Conservation (phyloP, 2,329 filamentous ascomycete species). For the Exophiala aquamarina region DNA sequence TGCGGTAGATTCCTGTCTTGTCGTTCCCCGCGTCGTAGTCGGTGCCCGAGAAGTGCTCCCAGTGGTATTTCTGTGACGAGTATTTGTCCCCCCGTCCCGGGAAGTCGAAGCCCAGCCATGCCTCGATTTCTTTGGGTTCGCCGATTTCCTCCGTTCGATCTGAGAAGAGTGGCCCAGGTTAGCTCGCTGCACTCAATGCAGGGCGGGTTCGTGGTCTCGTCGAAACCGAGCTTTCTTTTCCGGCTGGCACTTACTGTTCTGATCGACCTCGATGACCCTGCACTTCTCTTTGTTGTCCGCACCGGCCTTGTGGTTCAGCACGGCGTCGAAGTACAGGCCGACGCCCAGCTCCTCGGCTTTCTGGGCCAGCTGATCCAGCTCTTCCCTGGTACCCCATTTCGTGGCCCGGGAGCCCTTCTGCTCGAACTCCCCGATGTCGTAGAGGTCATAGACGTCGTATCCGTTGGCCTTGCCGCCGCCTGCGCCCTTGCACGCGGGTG, state of each 20-base stretch:
- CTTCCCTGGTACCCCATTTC: constrained; percentile 68
- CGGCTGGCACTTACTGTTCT: no score
- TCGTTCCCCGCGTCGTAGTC: constrained; percentile 62
- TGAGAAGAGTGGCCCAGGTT: constrained; percentile 7
- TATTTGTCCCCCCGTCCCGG: constrained; percentile 60
- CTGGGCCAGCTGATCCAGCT: constrained; percentile 55
- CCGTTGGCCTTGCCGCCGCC: constrained; percentile 60
- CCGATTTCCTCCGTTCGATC: constrained; percentile 58
- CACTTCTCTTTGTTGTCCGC: constrained; percentile 66
- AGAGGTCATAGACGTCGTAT: constrained; percentile 70
- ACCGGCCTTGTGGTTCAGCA: constrained; percentile 71
- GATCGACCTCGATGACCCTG: constrained; percentile 63
- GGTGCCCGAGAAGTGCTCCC: constrained; percentile 67
- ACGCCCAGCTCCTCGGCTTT: constrained; percentile 55
- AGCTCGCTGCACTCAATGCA: background rate
- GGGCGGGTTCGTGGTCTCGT: constrained; percentile 2
- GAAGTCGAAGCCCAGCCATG: constrained; percentile 69
- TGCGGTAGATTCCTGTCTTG: constrained; percentile 62
- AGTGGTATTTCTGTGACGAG: constrained; percentile 63
- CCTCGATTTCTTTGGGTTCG: constrained; percentile 62
- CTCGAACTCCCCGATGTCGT: constrained; percentile 70
- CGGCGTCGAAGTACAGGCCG: constrained; percentile 66
- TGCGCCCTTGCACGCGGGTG: constrained; percentile 69
- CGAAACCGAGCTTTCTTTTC: no score
- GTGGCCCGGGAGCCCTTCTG: constrained; percentile 64